phyloP scores from a whole-genome alignment of 1,139 yeast species.

The Taphrina communis region DNA sequence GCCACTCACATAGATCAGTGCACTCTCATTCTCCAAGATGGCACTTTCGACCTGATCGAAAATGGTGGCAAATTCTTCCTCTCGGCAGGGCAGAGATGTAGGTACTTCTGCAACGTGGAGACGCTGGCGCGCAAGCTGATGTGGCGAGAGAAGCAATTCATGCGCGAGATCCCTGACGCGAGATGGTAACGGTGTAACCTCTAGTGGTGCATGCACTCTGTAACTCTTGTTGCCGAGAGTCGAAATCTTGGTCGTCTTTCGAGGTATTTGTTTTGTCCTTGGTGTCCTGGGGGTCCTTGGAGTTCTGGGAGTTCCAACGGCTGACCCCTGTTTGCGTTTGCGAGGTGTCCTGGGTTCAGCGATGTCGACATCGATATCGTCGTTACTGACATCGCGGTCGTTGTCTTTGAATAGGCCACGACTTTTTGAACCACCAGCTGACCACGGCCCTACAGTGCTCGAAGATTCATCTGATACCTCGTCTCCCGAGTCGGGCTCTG shows the following conservation, averaged over 20 bases:
- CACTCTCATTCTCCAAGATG: slow-evolving; percentile 72
- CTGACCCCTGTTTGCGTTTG: slow-evolving; percentile 2
- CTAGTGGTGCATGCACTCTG: slow-evolving; percentile 40
- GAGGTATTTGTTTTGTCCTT: slow-evolving; percentile 9
- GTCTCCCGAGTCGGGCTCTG: background rate
- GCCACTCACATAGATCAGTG: slow-evolving; percentile 89
- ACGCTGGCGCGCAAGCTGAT: slow-evolving; percentile 63
- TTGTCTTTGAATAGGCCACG: background rate
- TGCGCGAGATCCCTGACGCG: slow-evolving; percentile 41
- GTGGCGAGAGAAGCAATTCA: slow-evolving; percentile 48
- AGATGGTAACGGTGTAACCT: slow-evolving; percentile 47
- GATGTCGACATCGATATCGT: background rate
- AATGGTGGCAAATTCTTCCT: slow-evolving; percentile 77
- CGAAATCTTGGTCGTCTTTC: slow-evolving; percentile 1
- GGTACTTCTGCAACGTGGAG: slow-evolving; percentile 71
- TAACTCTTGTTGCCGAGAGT: slow-evolving; percentile 33
- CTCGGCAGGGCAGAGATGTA: slow-evolving; percentile 81
- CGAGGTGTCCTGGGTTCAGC: slow-evolving; percentile 24
- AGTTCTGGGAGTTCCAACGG: background rate
- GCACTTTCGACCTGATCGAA: slow-evolving; percentile 77
- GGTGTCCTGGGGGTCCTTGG: slow-evolving; percentile 1
- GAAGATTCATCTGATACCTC: slow-evolving; percentile 4
- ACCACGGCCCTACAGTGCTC: slow-evolving; percentile 3
- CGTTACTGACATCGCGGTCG: background rate
- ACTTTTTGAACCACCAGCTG: background rate